A percentile compares a stretch with the other conserved stretches of the same genome.
phyloP scores from a whole-genome alignment of 2,329 filamentous ascomycete genomes.

The Arachnomyces sp. region DNA sequence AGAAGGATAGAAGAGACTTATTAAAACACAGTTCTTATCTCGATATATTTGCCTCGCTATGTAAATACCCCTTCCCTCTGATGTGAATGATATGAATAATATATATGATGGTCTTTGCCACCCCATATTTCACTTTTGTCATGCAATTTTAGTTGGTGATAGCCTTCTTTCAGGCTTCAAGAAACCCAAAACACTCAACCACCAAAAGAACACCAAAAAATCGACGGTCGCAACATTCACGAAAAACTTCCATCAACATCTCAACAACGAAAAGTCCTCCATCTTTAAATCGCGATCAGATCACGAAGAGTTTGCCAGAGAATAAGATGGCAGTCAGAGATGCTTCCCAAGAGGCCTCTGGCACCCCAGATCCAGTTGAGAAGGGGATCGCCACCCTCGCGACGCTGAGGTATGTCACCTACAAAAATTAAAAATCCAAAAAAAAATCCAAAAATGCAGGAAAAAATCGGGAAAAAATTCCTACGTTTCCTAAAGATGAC shows the following conservation, averaged over 20 bases:
- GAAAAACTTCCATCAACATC: slow-evolving; percentile 15
- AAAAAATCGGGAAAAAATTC: slow-evolving; percentile 7
- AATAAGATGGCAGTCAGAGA: slow-evolving; percentile 49
- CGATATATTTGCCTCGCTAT: too few species aligned
- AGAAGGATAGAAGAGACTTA: too few species aligned
- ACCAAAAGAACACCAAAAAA: slow-evolving; percentile 7
- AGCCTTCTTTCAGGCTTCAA: not conserved
- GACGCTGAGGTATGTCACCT: slow-evolving; percentile 69
- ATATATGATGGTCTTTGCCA: too few species aligned
- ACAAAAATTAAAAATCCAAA: slow-evolving; percentile 2
- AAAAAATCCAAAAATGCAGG: not conserved
- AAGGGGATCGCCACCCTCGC: slow-evolving; percentile 79
- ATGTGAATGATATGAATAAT: too few species aligned
- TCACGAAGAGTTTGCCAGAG: slow-evolving; percentile 1
- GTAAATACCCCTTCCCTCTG: too few species aligned
- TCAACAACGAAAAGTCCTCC: slow-evolving; percentile 12
- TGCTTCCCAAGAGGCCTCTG: slow-evolving; percentile 45
- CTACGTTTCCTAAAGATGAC: not conserved
- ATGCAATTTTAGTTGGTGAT: too few species aligned
- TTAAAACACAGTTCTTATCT: too few species aligned
- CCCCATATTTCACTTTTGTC: too few species aligned
- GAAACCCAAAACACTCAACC: too few species aligned
- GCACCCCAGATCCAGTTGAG: slow-evolving; percentile 55
- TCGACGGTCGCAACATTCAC: slow-evolving; percentile 2
- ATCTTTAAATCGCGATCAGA: slow-evolving; percentile 11